phyloP scores from a whole-genome alignment of 306 rosid species.

The barrel medic (Medicago truncatula) region MtrunA17r5.0-ANR NC_053045.1:62104501-62105000 shows the following conservation, averaged over 20 bases:
- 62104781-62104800: constrained; percentile 14
- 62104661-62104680: constrained; percentile 18
- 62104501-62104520: constrained; percentile 79
- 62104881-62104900: neutral
- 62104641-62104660: constrained; percentile 30
- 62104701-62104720: neutral
- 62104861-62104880: neutral
- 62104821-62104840: constrained; percentile 3
- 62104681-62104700: constrained; percentile 2
- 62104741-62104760: no score
- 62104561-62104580: constrained; percentile 91
- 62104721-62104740: neutral
- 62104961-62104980: neutral
- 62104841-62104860: neutral
- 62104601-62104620: constrained; percentile 17
- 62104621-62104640: constrained; percentile 22
- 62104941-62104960: neutral
- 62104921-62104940: neutral
- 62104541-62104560: constrained; percentile 73
- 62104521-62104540: constrained; percentile 95
- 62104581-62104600: constrained; percentile 70
- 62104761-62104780: neutral
- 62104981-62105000: neutral
- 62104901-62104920: neutral
- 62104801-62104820: neutral